Evolutionary conservation across 257 asterid genomes (phyloP).

Genomic region (Hygrophila difformis): DNA sequence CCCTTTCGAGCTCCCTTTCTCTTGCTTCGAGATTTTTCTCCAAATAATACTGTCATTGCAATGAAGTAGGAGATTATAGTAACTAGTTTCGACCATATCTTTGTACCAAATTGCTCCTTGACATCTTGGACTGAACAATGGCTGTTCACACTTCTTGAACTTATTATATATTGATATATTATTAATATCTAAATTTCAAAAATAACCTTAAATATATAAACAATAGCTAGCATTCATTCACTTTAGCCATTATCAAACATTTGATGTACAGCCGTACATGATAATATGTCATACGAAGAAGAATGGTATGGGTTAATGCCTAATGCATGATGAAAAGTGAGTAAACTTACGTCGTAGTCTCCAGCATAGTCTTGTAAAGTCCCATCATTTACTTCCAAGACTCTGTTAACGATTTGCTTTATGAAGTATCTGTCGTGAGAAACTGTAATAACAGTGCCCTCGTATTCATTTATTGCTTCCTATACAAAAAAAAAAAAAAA

Average conservation of each 20-base stretch:
- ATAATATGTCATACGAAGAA: too few relatives aligned
- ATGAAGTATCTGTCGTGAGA: constrained; percentile 98
- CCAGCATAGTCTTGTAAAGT: constrained; percentile 81
- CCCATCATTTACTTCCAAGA: constrained; percentile 87
- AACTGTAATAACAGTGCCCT: constrained; percentile 90
- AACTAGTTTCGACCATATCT: too few relatives aligned
- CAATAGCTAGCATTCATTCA: too few relatives aligned
- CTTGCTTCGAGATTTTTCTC: constrained; percentile 98
- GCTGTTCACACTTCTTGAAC: too few relatives aligned
- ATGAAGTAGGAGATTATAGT: neutral
- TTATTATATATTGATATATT: too few relatives aligned
- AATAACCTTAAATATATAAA: too few relatives aligned
- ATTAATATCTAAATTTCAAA: too few relatives aligned
- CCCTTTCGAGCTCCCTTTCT: constrained; percentile 87
- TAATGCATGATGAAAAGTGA: neutral
- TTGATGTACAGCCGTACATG: too few relatives aligned
- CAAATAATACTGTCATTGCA: constrained; percentile 60
- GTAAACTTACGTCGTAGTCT: constrained; percentile 72
- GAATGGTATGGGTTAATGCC: too few relatives aligned
- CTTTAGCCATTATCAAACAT: too few relatives aligned
- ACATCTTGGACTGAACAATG: too few relatives aligned
- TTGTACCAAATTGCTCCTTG: too few relatives aligned
- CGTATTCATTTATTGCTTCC: constrained; percentile 93
- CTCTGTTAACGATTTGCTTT: constrained; percentile 90
- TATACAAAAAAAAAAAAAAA: constrained; percentile 18